Percentiles rank a stretch among this genome's conserved stretches.
These are phyloP conservation scores for Naganishia onofrii DNA, from an alignment of 768 basidiomycete genomes.

Conservation along the genomic window DNA sequence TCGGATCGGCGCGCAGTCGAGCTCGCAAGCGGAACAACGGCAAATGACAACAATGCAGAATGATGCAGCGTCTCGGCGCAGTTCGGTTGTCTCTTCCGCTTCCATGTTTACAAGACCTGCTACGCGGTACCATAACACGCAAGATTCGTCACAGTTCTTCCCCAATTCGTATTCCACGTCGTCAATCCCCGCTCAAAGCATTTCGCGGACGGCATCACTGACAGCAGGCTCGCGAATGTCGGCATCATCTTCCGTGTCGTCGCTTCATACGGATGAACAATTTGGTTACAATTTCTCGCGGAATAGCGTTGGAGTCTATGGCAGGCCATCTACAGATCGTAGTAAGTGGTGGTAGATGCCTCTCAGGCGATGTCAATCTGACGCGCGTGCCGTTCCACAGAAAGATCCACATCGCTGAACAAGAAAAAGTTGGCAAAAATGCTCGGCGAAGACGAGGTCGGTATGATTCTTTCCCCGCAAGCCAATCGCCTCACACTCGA, in stretches of 20 bases:
- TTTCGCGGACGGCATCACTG: conserved; percentile 6
- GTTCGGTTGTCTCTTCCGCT: background rate
- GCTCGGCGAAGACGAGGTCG: conserved; percentile 44
- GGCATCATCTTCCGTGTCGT: conserved; percentile 27
- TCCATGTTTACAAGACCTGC: background rate
- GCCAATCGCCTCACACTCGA: conserved; percentile 1
- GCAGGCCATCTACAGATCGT: conserved; percentile 1
- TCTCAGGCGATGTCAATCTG: background rate
- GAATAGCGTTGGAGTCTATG: conserved; percentile 9
- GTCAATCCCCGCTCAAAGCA: conserved; percentile 1
- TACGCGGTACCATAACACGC: background rate
- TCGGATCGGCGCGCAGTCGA: conserved; percentile 19
- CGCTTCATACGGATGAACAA: conserved; percentile 10
- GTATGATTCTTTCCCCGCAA: conserved; percentile 14
- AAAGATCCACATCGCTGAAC: conserved; percentile 14
- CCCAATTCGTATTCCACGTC: background rate
- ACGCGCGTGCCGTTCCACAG: conserved; percentile 3
- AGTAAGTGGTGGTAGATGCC: conserved; percentile 26
- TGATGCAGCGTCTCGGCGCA: background rate
- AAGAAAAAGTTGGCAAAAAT: conserved; percentile 49
- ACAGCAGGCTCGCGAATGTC: conserved; percentile 18
- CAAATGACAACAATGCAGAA: background rate
- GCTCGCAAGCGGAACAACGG: conserved; percentile 2
- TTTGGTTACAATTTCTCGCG: conserved; percentile 17
- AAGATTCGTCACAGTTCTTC: background rate